These are phyloP conservation scores for Boletus speciosus DNA, from an alignment of 768 basidiomycete species.

Conservation along the genomic window DNA sequence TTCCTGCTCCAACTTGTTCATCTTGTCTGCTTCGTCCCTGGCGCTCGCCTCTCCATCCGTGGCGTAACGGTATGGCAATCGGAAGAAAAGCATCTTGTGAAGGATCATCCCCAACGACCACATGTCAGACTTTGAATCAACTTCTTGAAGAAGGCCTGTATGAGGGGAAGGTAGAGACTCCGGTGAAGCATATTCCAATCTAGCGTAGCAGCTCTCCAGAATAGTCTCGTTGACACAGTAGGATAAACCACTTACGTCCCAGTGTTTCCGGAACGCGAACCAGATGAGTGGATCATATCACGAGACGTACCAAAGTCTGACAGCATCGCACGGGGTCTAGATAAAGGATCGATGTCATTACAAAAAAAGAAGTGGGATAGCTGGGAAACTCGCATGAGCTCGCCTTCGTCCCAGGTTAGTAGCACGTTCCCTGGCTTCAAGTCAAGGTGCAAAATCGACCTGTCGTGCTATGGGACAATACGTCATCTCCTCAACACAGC, in stretches of 20 bases:
- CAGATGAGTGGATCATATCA: conserved; percentile 74
- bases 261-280: conserved; percentile 84
- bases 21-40: conserved; percentile 55
- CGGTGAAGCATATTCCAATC: conserved; percentile 84
- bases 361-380: neutral
- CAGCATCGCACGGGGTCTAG: conserved; percentile 88
- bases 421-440: conserved; percentile 93
- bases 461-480: conserved; percentile 54
- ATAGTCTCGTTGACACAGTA: neutral
- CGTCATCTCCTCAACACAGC: conserved; percentile 5
- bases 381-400: conserved; percentile 57
- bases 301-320: conserved; percentile 95
- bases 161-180: conserved; percentile 74
- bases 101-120: conserved; percentile 98
- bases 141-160: conserved; percentile 62
- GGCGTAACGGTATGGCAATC: conserved; percentile 77
- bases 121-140: conserved; percentile 91
- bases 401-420: conserved; percentile 86
- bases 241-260: conserved; percentile 66
- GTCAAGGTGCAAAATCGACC: conserved; percentile 87
- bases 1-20: conserved; percentile 68
- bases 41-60: conserved; percentile 53
- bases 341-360: neutral
- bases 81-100: conserved; percentile 90
- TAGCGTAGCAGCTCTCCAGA: conserved; percentile 23